Base-by-base conservation (phyloP, 2,329 filamentous ascomycete species). In the Penicillium fuscoglaucum region DNA sequence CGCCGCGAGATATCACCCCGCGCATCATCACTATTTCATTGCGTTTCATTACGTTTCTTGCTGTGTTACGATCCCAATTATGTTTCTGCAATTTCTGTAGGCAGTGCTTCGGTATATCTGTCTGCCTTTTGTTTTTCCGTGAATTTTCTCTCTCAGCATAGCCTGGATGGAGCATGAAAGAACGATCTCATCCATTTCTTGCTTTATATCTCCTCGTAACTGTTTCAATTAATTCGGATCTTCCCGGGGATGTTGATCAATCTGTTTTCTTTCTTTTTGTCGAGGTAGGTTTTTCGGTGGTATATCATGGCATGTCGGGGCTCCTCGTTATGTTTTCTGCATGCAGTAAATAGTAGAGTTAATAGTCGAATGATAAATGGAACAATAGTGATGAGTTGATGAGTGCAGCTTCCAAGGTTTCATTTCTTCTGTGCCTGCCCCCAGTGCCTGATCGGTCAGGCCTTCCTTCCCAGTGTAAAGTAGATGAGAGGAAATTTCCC, bases 81-180 rank as follows among this genome's bases (percentile, higher is more conserved):
- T 50, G 45, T 60, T 59, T 39, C 37, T 49, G 52, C 59, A 49
- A 57, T 60, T 59, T 54, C 52, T 58, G 58, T 52, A 28, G 55
- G 47, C 52, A 47, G 47, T 56, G 21, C 40, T 48, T 52, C 46
- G 54, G 59, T 56, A 57, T 41, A 39, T 31, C 46, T 57, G 59
- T 47, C 51, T 60, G 31, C 44, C 47, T 55, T 54, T 61, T 53
- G 46, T 28, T 7, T 54, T 50, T 28, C 4, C 33, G 35, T 59
- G 44, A 52, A 50, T 54, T 59, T 54, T 57, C 46, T 53, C 43
- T 58, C 58, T 63, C 61, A 63, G 68, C 71, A 73, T 72, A 68
- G 66, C 66, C 64, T 67, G 69, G 70, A 68, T 67, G 69, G 70
- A 68, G 68, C 66, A 67, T 62, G 64, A 69, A 72, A 70, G 68